Base-by-base conservation (phyloP, 805 yeast genomes). In the Pichia deserticola region DNA sequence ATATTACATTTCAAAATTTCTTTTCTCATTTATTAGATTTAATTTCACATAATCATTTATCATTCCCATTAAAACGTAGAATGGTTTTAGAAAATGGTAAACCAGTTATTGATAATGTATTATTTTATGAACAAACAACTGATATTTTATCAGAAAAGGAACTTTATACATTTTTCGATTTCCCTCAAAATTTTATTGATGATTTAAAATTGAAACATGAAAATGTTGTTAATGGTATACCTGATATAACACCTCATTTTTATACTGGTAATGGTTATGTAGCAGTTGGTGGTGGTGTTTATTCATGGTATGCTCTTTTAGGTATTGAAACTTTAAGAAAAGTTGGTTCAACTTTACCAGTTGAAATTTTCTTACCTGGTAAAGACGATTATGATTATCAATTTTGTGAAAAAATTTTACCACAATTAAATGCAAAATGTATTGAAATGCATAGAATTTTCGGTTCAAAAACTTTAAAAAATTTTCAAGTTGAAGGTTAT, bases 281-380 rank as follows among this genome's bases (percentile, higher is more conserved):
- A 1, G 78, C 78, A 58, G 89, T 86, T 32, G 95, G 92, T 36
- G 95, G 95, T 40, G 93, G 90, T 4, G 77, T 77, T 57, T 85
- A 80, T 65, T 80, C 86, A 53, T 83, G 92, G 76, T 72, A 84
- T 57, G 79, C 88, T 5, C 67, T 85, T 38, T 68, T 85, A 28
- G 79, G 87, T 9, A 75, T 88, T 48, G 77, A 77, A 57, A 74
- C 82, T 53, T 65, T 89, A 45, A 71, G 96, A 59, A 77, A 80
- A 38, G 69, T 76, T 7, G 89, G 92, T 3, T 79, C 86, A 3
- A 73, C 72, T 12, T 65, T 84, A 36, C 96, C 97, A 0, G 80
- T 89, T 25, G 97, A 89, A 70, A 85, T 89, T 9, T 75, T 87
- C 55, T 79, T 89, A 55, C 95, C 95, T 8, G 75, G 78, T 37